Evolutionary conservation across 805 yeast genomes (phyloP).

Genomic region (Candida silvatica): DNA sequence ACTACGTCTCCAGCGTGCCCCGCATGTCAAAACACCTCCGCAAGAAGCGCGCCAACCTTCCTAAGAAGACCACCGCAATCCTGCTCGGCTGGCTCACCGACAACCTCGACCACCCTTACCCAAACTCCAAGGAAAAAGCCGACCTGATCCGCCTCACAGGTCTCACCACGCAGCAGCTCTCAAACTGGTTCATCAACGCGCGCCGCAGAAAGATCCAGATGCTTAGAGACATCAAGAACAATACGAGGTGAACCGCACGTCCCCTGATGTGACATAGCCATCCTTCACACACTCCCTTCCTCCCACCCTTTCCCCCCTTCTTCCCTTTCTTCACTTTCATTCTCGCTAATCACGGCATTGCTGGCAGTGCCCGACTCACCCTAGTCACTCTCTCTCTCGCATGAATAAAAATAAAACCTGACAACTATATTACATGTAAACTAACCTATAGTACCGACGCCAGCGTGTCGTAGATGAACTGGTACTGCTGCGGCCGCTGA

Average conservation of each 20-base stretch:
- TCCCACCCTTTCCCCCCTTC: background rate
- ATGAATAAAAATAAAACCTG: too few relatives aligned
- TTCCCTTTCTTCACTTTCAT: too few relatives aligned
- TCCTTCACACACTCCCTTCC: slow-evolving; percentile 1
- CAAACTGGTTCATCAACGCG: slow-evolving; percentile 58
- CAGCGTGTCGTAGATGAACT: slow-evolving; percentile 37
- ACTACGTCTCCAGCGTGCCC: background rate
- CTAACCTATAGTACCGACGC: too few relatives aligned
- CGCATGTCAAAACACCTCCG: too few relatives aligned
- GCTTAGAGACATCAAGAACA: slow-evolving; percentile 31
- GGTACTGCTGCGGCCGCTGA: slow-evolving; percentile 40
- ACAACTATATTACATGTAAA: too few relatives aligned
- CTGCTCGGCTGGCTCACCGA: slow-evolving; percentile 46
- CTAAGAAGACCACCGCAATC: slow-evolving; percentile 50
- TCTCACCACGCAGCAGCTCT: slow-evolving; percentile 47
- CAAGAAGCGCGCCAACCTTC: slow-evolving; percentile 41
- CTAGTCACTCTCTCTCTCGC: too few relatives aligned
- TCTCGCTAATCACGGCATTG: too few relatives aligned
- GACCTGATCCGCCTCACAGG: slow-evolving; percentile 48
- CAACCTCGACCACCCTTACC: slow-evolving; percentile 52
- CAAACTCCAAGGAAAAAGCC: slow-evolving; percentile 47
- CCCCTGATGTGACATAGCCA: background rate
- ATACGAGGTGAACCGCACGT: too few relatives aligned
- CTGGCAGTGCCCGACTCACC: too few relatives aligned
- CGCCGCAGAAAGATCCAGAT: slow-evolving; percentile 48